These are phyloP conservation scores for Apiospora koreana DNA, from an alignment of 2,329 filamentous ascomycete genomes.

Conservation along the genomic window DNA sequence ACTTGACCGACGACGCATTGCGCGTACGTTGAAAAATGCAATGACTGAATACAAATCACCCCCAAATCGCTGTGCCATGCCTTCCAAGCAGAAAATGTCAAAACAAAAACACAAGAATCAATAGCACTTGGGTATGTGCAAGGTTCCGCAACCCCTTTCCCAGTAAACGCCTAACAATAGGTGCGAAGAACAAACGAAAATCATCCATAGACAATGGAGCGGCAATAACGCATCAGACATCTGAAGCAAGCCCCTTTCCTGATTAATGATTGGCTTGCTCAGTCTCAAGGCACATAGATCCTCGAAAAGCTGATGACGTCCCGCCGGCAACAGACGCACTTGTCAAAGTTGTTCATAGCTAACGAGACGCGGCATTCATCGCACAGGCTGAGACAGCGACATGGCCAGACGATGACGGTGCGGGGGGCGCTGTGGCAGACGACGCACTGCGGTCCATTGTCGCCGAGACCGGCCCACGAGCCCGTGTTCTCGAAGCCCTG, in stretches of 20 bases:
- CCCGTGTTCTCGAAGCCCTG: conserved; percentile 23
- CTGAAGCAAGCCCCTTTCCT: background rate
- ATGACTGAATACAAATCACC: background rate
- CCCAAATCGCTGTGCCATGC: background rate
- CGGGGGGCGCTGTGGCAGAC: conserved; percentile 87
- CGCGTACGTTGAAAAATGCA: background rate
- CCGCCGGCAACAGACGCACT: conserved; percentile 90
- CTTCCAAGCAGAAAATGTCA: background rate
- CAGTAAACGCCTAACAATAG: background rate
- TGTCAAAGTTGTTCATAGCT: conserved; percentile 96
- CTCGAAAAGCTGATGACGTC: conserved; percentile 88
- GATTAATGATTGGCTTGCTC: background rate
- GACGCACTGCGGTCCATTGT: conserved; percentile 81
- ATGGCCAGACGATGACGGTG: conserved; percentile 94
- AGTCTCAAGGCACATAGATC: conserved; percentile 76
- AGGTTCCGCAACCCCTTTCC: background rate
- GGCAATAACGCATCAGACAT: background rate
- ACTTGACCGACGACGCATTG: background rate
- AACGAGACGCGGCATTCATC: conserved; percentile 93
- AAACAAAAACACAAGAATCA: background rate
- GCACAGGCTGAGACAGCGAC: conserved; percentile 89
- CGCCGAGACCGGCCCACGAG: conserved; percentile 66
- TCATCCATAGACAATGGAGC: background rate
- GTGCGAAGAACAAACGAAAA: background rate
- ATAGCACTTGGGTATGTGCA: background rate